Base-by-base conservation (phyloP, 1,284 basidiomycete genomes). In the Takashimella tepidaria region DNA sequence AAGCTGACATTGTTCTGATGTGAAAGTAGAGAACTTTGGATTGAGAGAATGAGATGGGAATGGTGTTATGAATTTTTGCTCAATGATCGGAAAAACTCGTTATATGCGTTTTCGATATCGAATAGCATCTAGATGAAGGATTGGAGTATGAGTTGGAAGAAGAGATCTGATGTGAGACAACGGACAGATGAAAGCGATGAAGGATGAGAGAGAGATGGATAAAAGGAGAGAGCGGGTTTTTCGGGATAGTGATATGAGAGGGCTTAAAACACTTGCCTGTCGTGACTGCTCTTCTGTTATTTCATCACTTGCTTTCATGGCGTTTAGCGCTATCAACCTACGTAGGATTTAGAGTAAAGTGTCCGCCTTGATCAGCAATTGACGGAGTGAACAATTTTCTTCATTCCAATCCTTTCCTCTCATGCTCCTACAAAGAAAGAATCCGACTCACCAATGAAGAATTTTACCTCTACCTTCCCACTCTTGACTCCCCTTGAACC, bases 231-330 rank as follows among this genome's bases (percentile, higher is more conserved):
- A 37, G 31, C 10, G 16, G 8, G 8, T 37, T 8, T 48, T 22
- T 41, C 5, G 54, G 6, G n/a, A 45, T 50, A n/a, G n/a, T n/a
- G n/a, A n/a, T n/a, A n/a, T n/a, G n/a, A n/a, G n/a, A n/a, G n/a
- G n/a, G n/a, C 31, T 37, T 8, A n/a, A 16, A 20, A 3, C 43
- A 66, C 80, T 50, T 54, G 88, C 91, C 81, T 97, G 92, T 54
- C 96, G 80, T 1, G 89, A 88, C 69, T 98, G 92, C 62, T 98
- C 93, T 56, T 98, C 93, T 1, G 88, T 87, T 49, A 98, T 87
- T 75, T 97, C 92, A 66, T 98, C 95, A 24, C 90, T 92, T 4
- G 92, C 96, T 70, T 92, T 91, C 91, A 98, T 96, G 1, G 86
- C 87, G 65, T 98, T 98, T 41, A 98, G 81, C 4, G 89, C 89